Base-by-base conservation (phyloP, 2,329 filamentous ascomycete genomes). In the Cercospora nicotianae region DNA sequence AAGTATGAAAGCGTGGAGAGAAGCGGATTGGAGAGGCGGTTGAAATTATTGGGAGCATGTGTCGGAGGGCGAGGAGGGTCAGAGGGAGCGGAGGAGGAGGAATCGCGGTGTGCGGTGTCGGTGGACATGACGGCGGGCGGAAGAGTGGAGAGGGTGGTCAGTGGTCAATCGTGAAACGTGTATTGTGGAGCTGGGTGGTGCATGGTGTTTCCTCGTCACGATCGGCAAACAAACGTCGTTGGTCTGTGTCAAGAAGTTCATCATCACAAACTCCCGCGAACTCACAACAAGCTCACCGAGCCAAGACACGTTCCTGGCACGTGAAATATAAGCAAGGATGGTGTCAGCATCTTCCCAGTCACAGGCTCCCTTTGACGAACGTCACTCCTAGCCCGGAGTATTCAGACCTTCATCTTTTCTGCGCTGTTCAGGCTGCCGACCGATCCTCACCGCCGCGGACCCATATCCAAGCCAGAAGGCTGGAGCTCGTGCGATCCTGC, bases 1-100 rank as follows among this genome's bases (percentile, higher is more conserved):
- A 85, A 83, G 75, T 83, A 84, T 53, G 78, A 81, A 57, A 79
- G 69, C 48, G 77, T 75, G 48, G 74, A 75, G 58, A 72, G 66
- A 66, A 77, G 45, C 18, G 64, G 64, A 9, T 48, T 51, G 42
- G 64, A 61, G 23, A 64, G 53, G 36, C 62, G 62, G 23, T 64
- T 31, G 31, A 57, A 18, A 10, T 65, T 59, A 16, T 45, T 30
- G 28, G 63, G 63, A 13, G 63, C 39, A 26, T 65, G 64, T 39
- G 59, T 39, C 45, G 36, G 64, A n/a, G 64, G 64, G 18, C 64
- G 64, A 28, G 63, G 42, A 65, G 64, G 57, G 30, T 64, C 45
- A 51, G 48, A 30, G 30, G 45, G 23, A 18, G 62, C 13, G 23
- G 62, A 26, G 13, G 55, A 36, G 57, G 63, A 60, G 28, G 57